These are phyloP conservation scores for Rhizophora mangle DNA, from an alignment of 345 rosid genomes.

Conservation along the genomic window DNA sequence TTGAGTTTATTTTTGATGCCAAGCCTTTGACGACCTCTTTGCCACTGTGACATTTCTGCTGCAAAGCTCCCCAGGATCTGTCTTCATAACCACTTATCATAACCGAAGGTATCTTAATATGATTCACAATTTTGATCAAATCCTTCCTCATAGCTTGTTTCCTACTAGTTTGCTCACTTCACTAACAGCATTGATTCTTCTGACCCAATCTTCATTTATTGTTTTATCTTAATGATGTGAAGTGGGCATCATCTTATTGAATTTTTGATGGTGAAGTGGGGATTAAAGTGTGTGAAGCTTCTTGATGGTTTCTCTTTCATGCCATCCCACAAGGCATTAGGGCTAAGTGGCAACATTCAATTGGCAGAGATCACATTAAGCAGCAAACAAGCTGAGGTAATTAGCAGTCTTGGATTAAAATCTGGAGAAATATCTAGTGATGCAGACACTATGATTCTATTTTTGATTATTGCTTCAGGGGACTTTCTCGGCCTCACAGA, in stretches of 20 bases:
- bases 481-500: too few species aligned
- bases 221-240: conserved; percentile 20
- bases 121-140: conserved; percentile 8
- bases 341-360: conserved; percentile 67
- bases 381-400: conserved; percentile 26
- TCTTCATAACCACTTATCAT: conserved; percentile 84
- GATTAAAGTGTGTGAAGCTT: conserved; percentile 69
- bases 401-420: conserved; percentile 6
- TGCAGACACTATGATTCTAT: conserved; percentile 7
- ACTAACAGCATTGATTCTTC: not conserved
- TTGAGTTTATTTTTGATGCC: conserved; percentile 17
- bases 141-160: not conserved
- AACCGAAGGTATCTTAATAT: conserved; percentile 61
- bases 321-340: conserved; percentile 65
- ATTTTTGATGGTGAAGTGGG: conserved; percentile 88
- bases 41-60: conserved; percentile 76
- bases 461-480: not conserved
- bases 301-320: conserved; percentile 75
- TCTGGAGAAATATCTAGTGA: not conserved
- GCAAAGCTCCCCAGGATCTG: conserved; percentile 62
- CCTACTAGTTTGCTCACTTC: not conserved
- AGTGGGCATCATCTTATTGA: conserved; percentile 93
- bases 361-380: conserved; percentile 60
- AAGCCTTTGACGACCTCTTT: conserved; percentile 87
- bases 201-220: not conserved